A percentile compares a stretch with the other conserved stretches of the same genome.
phyloP scores from a whole-genome alignment of 2,329 filamentous ascomycete species.

The Phaeosphaeriaceae sp. region DNA sequence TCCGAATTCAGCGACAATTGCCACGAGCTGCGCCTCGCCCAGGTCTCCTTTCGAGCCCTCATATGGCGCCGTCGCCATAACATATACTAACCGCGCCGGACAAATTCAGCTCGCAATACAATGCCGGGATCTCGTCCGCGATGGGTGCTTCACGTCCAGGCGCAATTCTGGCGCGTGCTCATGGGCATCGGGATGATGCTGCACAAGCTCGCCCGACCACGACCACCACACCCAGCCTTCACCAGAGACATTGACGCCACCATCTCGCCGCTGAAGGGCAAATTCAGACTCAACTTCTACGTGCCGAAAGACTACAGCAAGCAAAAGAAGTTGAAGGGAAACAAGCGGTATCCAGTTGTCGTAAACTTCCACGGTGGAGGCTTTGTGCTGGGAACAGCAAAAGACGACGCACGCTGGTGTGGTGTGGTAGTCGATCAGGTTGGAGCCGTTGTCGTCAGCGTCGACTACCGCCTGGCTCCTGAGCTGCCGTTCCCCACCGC shows the following conservation, averaged over 20 bases:
- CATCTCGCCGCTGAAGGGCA: slow-evolving; percentile 53
- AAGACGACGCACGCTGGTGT: slow-evolving; percentile 68
- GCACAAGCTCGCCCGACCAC: slow-evolving; percentile 67
- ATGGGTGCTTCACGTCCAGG: slow-evolving; percentile 68
- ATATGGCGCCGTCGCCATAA: slow-evolving; percentile 13
- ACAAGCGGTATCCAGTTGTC: slow-evolving; percentile 61
- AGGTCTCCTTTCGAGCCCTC: slow-evolving; percentile 7
- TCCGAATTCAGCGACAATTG: slow-evolving; percentile 7
- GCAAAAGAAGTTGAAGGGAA: slow-evolving; percentile 50
- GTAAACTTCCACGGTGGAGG: slow-evolving; percentile 72
- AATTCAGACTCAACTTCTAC: slow-evolving; percentile 67
- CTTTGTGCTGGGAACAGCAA: slow-evolving; percentile 65
- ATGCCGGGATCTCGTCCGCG: slow-evolving; percentile 53
- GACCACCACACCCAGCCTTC: slow-evolving; percentile 68
- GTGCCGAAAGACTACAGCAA: slow-evolving; percentile 60
- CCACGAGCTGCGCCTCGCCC: slow-evolving; percentile 19
- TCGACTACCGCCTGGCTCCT: slow-evolving; percentile 67
- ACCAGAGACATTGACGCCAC: slow-evolving; percentile 61
- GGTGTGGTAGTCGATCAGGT: slow-evolving; percentile 62
- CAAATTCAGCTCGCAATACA: slow-evolving; percentile 5
- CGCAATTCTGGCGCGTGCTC: slow-evolving; percentile 70
- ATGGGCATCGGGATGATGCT: slow-evolving; percentile 74
- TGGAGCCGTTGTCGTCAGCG: slow-evolving; percentile 65
- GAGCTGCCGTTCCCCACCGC: slow-evolving; percentile 68
- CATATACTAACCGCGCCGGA: slow-evolving; percentile 1